Conservation (phyloP, 768 basidiomycete species). For the Boletus reticuloceps region DNA sequence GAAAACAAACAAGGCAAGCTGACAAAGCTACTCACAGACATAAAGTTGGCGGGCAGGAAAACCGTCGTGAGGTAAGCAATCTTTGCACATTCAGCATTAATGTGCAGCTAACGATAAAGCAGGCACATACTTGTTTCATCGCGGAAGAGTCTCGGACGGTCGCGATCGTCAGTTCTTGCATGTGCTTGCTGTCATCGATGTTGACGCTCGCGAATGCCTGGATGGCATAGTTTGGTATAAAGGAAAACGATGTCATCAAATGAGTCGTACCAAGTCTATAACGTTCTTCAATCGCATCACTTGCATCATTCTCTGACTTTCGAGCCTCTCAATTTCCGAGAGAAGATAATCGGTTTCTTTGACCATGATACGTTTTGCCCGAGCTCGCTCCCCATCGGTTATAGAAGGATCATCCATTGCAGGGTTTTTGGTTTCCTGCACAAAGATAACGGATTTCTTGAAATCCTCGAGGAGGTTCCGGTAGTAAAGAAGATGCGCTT, state of each 20-base stretch:
- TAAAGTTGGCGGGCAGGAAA: constrained; percentile 55
- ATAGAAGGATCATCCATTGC: constrained; percentile 35
- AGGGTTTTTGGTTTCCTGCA: constrained; percentile 48
- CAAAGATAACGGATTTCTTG: constrained; percentile 47
- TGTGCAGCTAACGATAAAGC: constrained; percentile 24
- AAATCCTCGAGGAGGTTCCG: constrained; percentile 53
- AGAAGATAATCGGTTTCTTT: constrained; percentile 48
- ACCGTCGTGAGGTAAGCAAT: constrained; percentile 56
- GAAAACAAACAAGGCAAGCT: not conserved
- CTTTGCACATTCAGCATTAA: constrained; percentile 3
- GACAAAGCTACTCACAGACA: constrained; percentile 22
- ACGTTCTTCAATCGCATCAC: constrained; percentile 31
- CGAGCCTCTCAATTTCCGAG: constrained; percentile 48
- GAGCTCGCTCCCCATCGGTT: constrained; percentile 1
- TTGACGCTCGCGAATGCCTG: constrained; percentile 62
- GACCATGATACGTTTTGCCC: constrained; percentile 36
- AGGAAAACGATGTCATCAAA: not conserved
- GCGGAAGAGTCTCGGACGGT: constrained; percentile 42
- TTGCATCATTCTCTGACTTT: constrained; percentile 32
- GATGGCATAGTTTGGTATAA: not conserved
- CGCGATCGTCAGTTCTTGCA: constrained; percentile 48
- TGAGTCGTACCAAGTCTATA: constrained; percentile 30
- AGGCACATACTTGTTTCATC: constrained; percentile 31
- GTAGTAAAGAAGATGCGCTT: constrained; percentile 59
- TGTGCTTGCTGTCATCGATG: constrained; percentile 51